These are phyloP conservation scores for Chiua virens DNA, from an alignment of 768 basidiomycete genomes.

Conservation along the genomic window DNA sequence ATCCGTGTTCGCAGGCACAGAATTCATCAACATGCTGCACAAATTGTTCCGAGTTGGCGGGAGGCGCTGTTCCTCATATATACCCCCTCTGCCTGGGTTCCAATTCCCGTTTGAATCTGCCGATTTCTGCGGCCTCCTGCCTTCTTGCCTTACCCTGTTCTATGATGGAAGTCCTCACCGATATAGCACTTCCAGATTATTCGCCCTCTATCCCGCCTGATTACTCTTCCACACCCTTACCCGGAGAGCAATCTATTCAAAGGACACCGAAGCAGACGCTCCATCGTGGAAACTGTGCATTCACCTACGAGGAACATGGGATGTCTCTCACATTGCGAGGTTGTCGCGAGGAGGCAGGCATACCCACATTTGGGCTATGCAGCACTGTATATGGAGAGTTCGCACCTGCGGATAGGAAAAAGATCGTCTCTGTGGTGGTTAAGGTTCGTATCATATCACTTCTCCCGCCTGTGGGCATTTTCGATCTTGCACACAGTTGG, in stretches of 20 bases:
- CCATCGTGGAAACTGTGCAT: slow-evolving; percentile 21
- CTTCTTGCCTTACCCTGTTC: slow-evolving; percentile 1
- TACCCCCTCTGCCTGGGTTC: slow-evolving; percentile 8
- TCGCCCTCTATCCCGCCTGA: slow-evolving; percentile 53
- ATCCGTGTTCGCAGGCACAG: slow-evolving; percentile 1
- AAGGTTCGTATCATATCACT: slow-evolving; percentile 21
- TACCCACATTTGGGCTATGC: slow-evolving; percentile 32
- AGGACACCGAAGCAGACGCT: slow-evolving; percentile 36
- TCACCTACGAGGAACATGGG: slow-evolving; percentile 31
- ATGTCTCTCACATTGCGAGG: slow-evolving; percentile 31
- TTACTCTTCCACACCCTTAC: slow-evolving; percentile 55
- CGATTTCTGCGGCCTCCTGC: slow-evolving; percentile 2
- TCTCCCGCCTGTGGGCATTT: not conserved
- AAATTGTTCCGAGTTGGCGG: slow-evolving; percentile 6
- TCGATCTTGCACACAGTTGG: slow-evolving; percentile 17
- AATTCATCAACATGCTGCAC: slow-evolving; percentile 5
- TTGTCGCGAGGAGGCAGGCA: slow-evolving; percentile 30
- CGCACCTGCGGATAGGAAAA: slow-evolving; percentile 23
- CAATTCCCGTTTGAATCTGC: not conserved
- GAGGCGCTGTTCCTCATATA: slow-evolving; percentile 19
- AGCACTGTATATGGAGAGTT: slow-evolving; percentile 32
- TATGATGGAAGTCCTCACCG: slow-evolving; percentile 13
- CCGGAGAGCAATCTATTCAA: slow-evolving; percentile 54
- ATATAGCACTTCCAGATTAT: slow-evolving; percentile 46
- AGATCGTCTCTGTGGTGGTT: slow-evolving; percentile 24